phyloP scores from a whole-genome alignment of 106 monocot genomes.

The Acanthochlamys bracteata region DNA sequence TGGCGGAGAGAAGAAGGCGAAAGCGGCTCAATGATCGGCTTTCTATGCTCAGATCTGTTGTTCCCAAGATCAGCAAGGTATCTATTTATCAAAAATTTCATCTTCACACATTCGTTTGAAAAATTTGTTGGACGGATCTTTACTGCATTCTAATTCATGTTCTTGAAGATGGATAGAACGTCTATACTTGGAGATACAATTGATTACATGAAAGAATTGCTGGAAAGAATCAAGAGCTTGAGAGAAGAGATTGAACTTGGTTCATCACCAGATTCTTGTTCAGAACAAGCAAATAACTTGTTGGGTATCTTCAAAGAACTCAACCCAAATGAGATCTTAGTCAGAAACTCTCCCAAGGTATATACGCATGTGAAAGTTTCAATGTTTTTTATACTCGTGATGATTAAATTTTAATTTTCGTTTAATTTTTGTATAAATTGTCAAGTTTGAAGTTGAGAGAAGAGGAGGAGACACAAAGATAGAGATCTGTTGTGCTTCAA shows the following conservation, averaged over 20 bases:
- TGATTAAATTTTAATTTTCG: neutral
- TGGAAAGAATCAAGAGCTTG: slow-evolving; percentile 79
- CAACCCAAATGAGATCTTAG: slow-evolving; percentile 47
- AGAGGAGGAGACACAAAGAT: slow-evolving; percentile 59
- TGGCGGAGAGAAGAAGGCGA: slow-evolving; percentile 89
- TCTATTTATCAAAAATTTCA: neutral
- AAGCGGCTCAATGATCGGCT: slow-evolving; percentile 95
- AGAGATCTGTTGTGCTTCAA: slow-evolving; percentile 74
- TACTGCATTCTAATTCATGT: too few species aligned
- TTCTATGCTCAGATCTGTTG: slow-evolving; percentile 92
- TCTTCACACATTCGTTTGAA: neutral
- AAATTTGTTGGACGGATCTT: neutral
- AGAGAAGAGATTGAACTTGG: slow-evolving; percentile 57
- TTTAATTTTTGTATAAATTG: neutral
- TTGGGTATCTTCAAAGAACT: slow-evolving; percentile 62
- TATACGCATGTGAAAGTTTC: neutral
- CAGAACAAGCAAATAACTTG: slow-evolving; percentile 31
- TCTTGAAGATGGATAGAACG: slow-evolving; percentile 84
- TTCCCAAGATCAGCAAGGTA: slow-evolving; percentile 99
- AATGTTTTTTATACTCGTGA: neutral
- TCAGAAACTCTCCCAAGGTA: slow-evolving; percentile 88
- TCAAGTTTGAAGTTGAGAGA: slow-evolving; percentile 82
- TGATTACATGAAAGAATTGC: slow-evolving; percentile 97
- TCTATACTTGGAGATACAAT: slow-evolving; percentile 96
- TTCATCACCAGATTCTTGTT: neutral